Conservation (phyloP, 2,329 filamentous ascomycete genomes). For the Aspergillus intermedius region DNA sequence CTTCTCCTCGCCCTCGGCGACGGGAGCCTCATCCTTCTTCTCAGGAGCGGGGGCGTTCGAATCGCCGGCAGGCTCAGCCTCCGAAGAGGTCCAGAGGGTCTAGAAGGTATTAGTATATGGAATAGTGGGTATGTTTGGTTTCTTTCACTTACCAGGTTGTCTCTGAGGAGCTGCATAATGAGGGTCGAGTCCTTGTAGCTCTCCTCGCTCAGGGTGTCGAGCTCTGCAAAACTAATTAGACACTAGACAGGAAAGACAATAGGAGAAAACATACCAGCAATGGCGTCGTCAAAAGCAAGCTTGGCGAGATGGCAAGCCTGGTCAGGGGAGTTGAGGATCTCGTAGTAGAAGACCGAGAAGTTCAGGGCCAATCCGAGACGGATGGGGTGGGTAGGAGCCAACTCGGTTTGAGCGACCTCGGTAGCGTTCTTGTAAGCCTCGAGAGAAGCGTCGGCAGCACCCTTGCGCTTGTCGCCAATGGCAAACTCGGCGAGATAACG, state of each 20-base stretch:
- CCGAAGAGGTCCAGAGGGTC: conserved; percentile 99
- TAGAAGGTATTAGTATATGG: conserved; percentile 38
- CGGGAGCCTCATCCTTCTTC: conserved; percentile 39
- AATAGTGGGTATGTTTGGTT: background rate
- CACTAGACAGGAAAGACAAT: background rate
- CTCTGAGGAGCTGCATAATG: conserved; percentile 96
- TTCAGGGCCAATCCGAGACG: conserved; percentile 86
- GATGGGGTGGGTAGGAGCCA: conserved; percentile 87
- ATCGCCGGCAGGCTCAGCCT: conserved; percentile 73
- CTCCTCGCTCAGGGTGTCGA: conserved; percentile 94
- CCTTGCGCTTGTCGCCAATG: conserved; percentile 89
- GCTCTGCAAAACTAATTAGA: conserved; percentile 51
- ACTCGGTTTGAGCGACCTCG: conserved; percentile 81
- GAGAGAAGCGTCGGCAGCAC: conserved; percentile 84
- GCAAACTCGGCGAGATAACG: conserved; percentile 97
- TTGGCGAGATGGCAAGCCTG: conserved; percentile 97
- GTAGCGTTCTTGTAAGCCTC: conserved; percentile 96
- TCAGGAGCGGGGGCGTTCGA: conserved; percentile 37
- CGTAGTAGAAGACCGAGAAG: conserved; percentile 99
- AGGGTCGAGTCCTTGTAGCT: conserved; percentile 99
- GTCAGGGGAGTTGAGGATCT: conserved; percentile 97
- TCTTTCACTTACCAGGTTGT: conserved; percentile 69
- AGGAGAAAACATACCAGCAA: conserved; percentile 60
- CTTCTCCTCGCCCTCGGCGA: conserved; percentile 30
- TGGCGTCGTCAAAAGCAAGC: conserved; percentile 93